Percentiles rank a stretch among this genome's conserved stretches.
Conservation (phyloP, 768 basidiomycete species). For the Lactarius sp. region DNA sequence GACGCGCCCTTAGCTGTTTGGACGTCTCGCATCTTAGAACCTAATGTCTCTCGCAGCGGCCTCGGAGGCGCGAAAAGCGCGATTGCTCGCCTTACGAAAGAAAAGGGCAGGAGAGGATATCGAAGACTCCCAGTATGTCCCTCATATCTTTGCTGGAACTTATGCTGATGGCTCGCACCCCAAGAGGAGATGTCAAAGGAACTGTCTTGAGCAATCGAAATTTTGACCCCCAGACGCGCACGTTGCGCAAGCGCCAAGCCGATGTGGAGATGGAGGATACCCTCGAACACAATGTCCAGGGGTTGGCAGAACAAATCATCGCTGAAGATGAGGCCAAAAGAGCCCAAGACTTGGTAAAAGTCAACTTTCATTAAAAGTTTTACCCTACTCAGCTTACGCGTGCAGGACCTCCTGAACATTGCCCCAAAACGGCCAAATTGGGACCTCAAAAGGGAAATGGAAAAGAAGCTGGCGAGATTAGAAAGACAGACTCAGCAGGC, state of each 20-base stretch:
- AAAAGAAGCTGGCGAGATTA: constrained; percentile 83
- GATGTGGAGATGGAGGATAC: constrained; percentile 69
- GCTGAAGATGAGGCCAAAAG: constrained; percentile 80
- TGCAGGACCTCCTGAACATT: constrained; percentile 91
- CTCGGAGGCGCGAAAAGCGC: constrained; percentile 76
- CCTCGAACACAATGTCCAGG: constrained; percentile 79
- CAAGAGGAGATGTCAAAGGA: constrained; percentile 30
- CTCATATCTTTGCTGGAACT: background rate
- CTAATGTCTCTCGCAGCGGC: constrained; percentile 67
- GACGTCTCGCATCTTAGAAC: background rate
- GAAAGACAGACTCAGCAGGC: constrained; percentile 89
- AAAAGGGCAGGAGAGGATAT: constrained; percentile 57
- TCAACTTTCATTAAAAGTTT: constrained; percentile 2
- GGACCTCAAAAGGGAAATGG: constrained; percentile 93
- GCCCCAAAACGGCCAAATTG: constrained; percentile 96
- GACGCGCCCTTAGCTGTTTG: background rate
- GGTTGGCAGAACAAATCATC: constrained; percentile 80
- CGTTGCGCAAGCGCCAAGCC: constrained; percentile 61
- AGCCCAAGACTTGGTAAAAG: constrained; percentile 79
- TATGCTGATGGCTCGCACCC: background rate
- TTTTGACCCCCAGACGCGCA: constrained; percentile 86
- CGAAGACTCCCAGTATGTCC: constrained; percentile 42
- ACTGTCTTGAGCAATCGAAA: constrained; percentile 68
- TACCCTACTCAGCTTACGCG: constrained; percentile 9
- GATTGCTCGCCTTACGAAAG: constrained; percentile 70